phyloP scores from a whole-genome alignment of 345 rosid genomes.

The Kernera saxatilis region DNA sequence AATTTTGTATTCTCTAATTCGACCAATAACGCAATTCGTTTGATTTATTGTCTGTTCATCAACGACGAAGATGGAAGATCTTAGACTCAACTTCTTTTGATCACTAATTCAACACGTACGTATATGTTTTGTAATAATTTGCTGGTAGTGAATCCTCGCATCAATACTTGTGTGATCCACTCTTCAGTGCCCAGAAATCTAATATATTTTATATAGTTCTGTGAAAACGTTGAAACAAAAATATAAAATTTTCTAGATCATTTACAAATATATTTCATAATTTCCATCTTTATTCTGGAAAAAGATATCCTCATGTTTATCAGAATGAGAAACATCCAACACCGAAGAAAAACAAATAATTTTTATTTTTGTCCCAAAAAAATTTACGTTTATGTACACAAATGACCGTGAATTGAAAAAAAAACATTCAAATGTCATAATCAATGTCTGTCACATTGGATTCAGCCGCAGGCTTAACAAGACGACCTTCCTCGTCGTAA shows the following conservation, averaged over 20 bases:
- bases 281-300: neutral
- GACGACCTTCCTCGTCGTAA: conserved; percentile 57
- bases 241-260: too few species aligned
- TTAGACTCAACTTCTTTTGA: neutral
- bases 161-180: neutral
- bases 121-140: too few species aligned
- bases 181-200: too few species aligned
- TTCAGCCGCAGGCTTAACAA: conserved; percentile 51
- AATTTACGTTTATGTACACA: conserved; percentile 28
- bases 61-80: neutral
- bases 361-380: conserved; percentile 15
- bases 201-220: too few species aligned
- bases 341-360: neutral
- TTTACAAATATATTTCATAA: too few species aligned
- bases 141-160: neutral
- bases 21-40: neutral
- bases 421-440: conserved; percentile 48
- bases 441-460: conserved; percentile 70
- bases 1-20: neutral
- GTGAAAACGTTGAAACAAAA: too few species aligned
- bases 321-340: neutral
- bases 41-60: neutral
- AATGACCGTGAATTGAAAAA: neutral
- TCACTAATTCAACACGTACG: neutral
- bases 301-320: neutral